Evolutionary conservation across 352 stramenopile genomes (phyloP), one percentile per base, ranked within the genome.

Genomic region (Phytophthora palmivora): DNA sequence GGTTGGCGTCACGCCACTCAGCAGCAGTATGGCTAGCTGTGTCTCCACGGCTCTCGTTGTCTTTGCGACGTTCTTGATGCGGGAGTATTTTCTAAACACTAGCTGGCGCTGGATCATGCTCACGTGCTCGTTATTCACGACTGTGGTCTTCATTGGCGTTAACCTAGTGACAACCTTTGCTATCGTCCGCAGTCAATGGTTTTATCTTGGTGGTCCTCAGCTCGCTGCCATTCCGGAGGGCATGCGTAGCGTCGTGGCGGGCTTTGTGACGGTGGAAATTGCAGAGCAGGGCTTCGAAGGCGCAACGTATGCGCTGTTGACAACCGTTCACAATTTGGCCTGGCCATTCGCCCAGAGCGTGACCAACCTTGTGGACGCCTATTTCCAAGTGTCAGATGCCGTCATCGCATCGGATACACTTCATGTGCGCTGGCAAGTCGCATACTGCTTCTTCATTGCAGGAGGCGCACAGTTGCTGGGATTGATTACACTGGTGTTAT

Each of bases 231-330:
- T 91, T 39, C 79, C 82, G 3, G 78, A 85, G 32, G 79, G 78
- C 34, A 91, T 91, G 70, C 73, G 77, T 9, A 77, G 81, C 44
- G 63, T 92, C 12, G 73, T 90, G 41, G 49, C 74, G 5, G 76
- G 75, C 7, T 91, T 89, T 33, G 79, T 82, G 28, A 89, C 76
- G 0, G 80, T 91, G 41, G 84, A 94, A 59, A 79, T 92, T 45
- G 76, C 81, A 6, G 83, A 94, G 37, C 76, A 82, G 43, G 84
- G 84, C 55, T 88, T 87, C 45, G 84, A 93, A 74, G 75, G 78
- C 8, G 71, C 79, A 12, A 89, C 72, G 21, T 87, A 88, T 37
- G 84, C 76, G 32, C 53, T 93, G 53, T 54, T 91, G 47, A 89
- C 82, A 19, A 91, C 79, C 1, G 74, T 89, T 36, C 72, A 88